phyloP scores from a whole-genome alignment of 2,329 filamentous ascomycete genomes.

The Cladobotryum mycophilum region DNA sequence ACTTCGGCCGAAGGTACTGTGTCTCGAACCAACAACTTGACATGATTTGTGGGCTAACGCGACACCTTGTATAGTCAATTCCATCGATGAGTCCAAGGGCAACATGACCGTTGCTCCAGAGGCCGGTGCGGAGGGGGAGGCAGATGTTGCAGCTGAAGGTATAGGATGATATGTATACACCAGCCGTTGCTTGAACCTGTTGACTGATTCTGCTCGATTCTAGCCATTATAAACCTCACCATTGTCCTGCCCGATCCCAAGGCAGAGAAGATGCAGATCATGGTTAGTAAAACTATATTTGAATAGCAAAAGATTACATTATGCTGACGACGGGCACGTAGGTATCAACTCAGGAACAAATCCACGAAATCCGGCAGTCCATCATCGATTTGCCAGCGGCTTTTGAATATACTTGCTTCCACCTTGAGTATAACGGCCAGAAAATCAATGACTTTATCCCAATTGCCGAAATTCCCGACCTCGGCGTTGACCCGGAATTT shows the following conservation, averaged over 20 bases:
- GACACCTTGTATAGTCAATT: slow-evolving; percentile 14
- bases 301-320: not conserved
- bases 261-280: slow-evolving; percentile 73
- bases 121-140: slow-evolving; percentile 22
- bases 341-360: slow-evolving; percentile 90
- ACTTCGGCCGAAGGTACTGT: slow-evolving; percentile 17
- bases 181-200: slow-evolving; percentile 1
- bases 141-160: slow-evolving; percentile 30
- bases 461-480: slow-evolving; percentile 78
- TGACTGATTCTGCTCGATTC: slow-evolving; percentile 12
- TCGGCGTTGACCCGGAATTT: slow-evolving; percentile 72
- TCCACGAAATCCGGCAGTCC: slow-evolving; percentile 94
- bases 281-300: slow-evolving; percentile 48
- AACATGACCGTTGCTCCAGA: slow-evolving; percentile 20
- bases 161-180: slow-evolving; percentile 7
- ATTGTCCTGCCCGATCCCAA: slow-evolving; percentile 72
- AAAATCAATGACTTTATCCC: slow-evolving; percentile 94
- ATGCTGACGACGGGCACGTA: slow-evolving; percentile 28
- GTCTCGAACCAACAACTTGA: not conserved
- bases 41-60: not conserved
- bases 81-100: slow-evolving; percentile 21
- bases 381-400: slow-evolving; percentile 89
- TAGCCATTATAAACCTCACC: slow-evolving; percentile 56
- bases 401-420: slow-evolving; percentile 98
- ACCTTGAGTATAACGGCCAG: slow-evolving; percentile 83